These are phyloP conservation scores for Phytophthora nicotianae DNA, from an alignment of 352 stramenopile genomes.

Conservation along the genomic window DNA sequence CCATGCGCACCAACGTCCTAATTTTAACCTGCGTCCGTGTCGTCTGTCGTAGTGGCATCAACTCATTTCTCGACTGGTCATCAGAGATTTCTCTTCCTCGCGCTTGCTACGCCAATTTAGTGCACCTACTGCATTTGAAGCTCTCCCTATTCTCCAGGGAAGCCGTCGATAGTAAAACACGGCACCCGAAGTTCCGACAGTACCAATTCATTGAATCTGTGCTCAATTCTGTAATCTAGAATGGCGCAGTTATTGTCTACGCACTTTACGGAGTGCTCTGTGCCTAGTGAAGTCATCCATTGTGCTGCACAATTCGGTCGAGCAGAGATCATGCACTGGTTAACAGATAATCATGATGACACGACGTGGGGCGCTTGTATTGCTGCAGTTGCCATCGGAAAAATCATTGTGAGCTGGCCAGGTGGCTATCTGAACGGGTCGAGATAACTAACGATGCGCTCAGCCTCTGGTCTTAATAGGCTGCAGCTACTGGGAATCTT, in stretches of 20 bases:
- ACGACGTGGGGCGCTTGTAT: conserved; percentile 7
- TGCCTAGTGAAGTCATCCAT: background rate
- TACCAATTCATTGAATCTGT: background rate
- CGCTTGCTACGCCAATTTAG: no score
- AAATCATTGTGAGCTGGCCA: conserved; percentile 18
- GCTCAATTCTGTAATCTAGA: background rate
- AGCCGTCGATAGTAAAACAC: no score
- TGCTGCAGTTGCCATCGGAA: conserved; percentile 7
- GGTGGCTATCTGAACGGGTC: conserved; percentile 5
- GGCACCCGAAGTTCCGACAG: no score
- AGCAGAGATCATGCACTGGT: conserved; percentile 15
- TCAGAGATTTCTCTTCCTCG: no score
- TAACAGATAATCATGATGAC: conserved; percentile 6
- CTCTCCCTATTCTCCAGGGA: no score
- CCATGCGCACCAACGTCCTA: no score
- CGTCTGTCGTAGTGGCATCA: no score
- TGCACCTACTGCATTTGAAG: no score
- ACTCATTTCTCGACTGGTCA: no score
- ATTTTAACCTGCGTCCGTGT: no score
- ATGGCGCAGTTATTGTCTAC: background rate
- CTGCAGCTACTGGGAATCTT: conserved; percentile 2
- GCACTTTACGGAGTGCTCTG: background rate
- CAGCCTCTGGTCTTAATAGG: background rate
- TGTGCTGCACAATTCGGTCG: background rate
- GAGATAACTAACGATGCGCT: background rate